Base-by-base conservation (phyloP, 2,329 filamentous ascomycete species). In the Pezicula carpinea region DNA sequence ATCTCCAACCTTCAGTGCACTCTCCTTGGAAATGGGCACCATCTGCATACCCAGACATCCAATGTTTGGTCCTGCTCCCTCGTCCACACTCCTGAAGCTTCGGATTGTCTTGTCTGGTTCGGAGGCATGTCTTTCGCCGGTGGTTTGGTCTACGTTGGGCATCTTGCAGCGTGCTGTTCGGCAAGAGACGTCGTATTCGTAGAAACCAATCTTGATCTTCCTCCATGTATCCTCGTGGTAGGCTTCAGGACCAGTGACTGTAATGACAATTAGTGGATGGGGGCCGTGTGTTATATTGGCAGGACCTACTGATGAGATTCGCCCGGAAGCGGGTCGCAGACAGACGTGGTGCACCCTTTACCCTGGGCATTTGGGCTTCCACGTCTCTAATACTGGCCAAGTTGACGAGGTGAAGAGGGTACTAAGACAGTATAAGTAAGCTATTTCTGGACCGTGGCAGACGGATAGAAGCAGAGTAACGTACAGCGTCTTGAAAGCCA, bases 161-260 rank as follows among this genome's bases (percentile, higher is more conserved):
- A 89, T 64, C 56, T 82, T 85, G 67, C 85, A 89, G 46, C 85
- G 75, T 1, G 82, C 79, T 1, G 83, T 87, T 23, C 83, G 77
- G 57, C 82, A 84, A 0, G 80, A 77, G 15, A 82, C 72, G 50
- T 78, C 71, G 52, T 82, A 80, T 6, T 80, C 71, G 47, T 75
- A 77, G 13, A 70, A 69, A 2, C 65, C 66, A 5, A 70, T 70
- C 6, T 70, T 74, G 55, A 88, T 72, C 22, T 68, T 71, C 51
- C 79, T 82, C 86, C 86, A 90, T 7, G 69, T 70, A 44, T 90
- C 85, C 63, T 91, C 86, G 15, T 80, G 76, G 57, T 85, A 89
- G 4, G 82, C 71, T 1, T 76, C 69, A 0, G 76, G 72, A 3
- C 84, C 83, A 4, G 80, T 78, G 42, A 87, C 77, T 80, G 29